Conservation (phyloP, 768 basidiomycete species). For the Tulasnella sp. region DNA sequence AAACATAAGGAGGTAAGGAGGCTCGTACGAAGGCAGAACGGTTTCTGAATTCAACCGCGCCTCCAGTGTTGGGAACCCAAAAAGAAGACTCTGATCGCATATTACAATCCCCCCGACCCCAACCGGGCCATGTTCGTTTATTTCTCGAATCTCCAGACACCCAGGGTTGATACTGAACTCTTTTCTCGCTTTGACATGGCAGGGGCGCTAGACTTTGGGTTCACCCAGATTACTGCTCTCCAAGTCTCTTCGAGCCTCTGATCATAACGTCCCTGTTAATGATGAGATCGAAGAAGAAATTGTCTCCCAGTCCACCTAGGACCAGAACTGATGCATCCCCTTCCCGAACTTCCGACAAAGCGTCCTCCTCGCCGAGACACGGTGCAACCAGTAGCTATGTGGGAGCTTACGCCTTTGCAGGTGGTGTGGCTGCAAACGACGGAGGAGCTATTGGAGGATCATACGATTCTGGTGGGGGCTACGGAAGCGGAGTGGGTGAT, state of each 20-base stretch:
- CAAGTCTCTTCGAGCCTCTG: neutral
- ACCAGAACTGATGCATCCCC: neutral
- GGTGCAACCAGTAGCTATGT: neutral
- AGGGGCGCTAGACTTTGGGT: neutral
- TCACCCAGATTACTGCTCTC: neutral
- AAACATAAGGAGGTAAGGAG: neutral
- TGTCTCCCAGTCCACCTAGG: neutral
- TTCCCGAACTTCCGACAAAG: neutral
- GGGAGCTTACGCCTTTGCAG: neutral
- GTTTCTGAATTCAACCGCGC: too few relatives aligned
- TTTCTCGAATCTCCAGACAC: neutral
- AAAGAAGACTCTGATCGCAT: neutral
- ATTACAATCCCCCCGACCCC: neutral
- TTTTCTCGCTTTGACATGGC: neutral
- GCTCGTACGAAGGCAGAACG: neutral
- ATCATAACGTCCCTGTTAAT: neutral
- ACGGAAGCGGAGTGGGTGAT: neutral
- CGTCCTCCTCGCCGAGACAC: neutral
- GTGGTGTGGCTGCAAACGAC: neutral
- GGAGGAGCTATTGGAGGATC: neutral
- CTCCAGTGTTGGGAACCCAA: neutral
- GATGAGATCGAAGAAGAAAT: neutral
- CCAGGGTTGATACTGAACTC: neutral
- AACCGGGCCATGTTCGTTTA: neutral
- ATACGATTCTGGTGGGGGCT: neutral